Conservation (phyloP, 352 stramenopile genomes). For the Globisporangium canariense region DNA sequence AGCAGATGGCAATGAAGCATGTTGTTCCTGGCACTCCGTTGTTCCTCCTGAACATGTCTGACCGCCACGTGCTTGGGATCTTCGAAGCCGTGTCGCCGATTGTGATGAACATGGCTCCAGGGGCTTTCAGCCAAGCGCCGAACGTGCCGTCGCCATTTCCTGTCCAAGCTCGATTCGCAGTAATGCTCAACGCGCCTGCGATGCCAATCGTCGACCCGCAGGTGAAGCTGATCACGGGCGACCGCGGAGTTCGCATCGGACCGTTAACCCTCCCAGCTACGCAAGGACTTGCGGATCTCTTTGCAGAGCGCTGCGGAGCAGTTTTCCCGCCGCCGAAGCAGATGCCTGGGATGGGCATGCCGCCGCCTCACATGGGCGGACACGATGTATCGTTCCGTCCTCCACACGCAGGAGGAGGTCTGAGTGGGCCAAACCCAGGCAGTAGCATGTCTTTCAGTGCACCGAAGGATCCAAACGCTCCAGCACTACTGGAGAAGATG, state of each 20-base stretch:
- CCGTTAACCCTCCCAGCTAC: conserved; percentile 61
- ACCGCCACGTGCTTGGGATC: conserved; percentile 79
- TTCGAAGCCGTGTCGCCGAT: conserved; percentile 80
- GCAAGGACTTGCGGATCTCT: conserved; percentile 69
- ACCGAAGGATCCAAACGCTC: conserved; percentile 20
- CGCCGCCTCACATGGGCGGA: conserved; percentile 20
- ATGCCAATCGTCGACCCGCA: conserved; percentile 64
- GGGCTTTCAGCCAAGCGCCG: conserved; percentile 59
- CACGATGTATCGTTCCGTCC: conserved; percentile 10
- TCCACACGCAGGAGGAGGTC: conserved; percentile 9
- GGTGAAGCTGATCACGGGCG: conserved; percentile 67
- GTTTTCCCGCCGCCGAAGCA: conserved; percentile 43
- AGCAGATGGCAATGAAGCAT: conserved; percentile 53
- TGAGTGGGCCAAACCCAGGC: conserved; percentile 1
- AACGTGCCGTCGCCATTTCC: conserved; percentile 63
- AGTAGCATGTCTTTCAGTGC: not conserved
- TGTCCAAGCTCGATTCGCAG: conserved; percentile 68
- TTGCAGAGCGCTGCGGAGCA: conserved; percentile 56
- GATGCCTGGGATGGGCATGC: conserved; percentile 12
- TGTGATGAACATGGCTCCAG: conserved; percentile 75
- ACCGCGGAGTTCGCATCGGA: conserved; percentile 53
- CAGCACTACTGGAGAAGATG: conserved; percentile 65
- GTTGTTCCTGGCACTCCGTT: conserved; percentile 75
- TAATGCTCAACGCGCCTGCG: conserved; percentile 69
- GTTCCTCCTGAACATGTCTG: conserved; percentile 84